A percentile compares a stretch with the other conserved stretches of the same genome.
phyloP scores from a whole-genome alignment of 306 rosid genomes.

The Mucuna pruriens region DNA sequence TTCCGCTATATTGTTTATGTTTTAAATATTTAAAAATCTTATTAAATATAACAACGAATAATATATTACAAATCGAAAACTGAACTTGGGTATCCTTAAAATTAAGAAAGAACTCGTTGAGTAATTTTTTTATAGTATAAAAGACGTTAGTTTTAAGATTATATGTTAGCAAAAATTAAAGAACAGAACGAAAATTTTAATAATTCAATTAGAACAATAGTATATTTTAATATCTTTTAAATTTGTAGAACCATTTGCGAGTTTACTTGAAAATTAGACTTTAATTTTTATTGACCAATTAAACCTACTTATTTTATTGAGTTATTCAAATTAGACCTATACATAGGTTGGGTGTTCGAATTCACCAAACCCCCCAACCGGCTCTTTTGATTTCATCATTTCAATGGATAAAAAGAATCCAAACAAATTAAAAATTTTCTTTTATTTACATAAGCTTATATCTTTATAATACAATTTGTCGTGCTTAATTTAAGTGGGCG shows the following conservation, averaged over 20 bases:
- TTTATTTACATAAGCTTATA: background rate
- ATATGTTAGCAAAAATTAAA: background rate
- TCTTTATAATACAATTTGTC: background rate
- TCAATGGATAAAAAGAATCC: background rate
- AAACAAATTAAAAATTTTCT: background rate
- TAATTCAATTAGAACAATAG: background rate
- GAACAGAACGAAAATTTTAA: background rate
- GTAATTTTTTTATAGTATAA: background rate
- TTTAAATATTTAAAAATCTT: no score
- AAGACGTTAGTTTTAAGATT: background rate
- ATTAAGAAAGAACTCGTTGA: background rate
- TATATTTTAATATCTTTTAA: background rate
- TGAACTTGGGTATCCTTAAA: no score
- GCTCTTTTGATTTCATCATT: background rate
- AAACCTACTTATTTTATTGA: background rate
- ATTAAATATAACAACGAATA: no score
- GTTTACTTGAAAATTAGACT: background rate
- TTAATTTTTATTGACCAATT: background rate
- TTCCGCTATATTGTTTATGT: no score
- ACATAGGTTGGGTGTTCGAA: background rate
- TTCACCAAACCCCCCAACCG: background rate
- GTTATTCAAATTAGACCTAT: background rate
- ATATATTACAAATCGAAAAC: no score
- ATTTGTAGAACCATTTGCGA: background rate
- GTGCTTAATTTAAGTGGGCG: background rate